Evolutionary conservation across 371 early-diverging fungal species (phyloP).

Genomic region (Mucor racemosus): DNA sequence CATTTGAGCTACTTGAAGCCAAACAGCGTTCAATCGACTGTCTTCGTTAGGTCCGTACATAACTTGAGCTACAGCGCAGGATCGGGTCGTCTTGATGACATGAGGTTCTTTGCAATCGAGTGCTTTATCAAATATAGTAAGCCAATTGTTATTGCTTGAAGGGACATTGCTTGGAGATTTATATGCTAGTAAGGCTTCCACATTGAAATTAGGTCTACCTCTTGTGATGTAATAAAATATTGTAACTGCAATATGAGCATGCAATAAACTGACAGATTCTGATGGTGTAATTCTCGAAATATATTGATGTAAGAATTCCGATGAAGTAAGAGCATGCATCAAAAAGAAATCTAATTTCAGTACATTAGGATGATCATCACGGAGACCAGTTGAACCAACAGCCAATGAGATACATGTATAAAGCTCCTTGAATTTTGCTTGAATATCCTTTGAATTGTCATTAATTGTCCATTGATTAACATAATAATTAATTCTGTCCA

Average conservation of each 20-base stretch:
- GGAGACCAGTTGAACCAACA: conserved; percentile 39
- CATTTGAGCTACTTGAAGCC: conserved; percentile 48
- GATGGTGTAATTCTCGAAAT: conserved; percentile 34
- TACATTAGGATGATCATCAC: conserved; percentile 29
- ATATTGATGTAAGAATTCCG: conserved; percentile 52
- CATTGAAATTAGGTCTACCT: conserved; percentile 50
- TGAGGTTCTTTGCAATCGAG: conserved; percentile 56
- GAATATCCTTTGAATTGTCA: conserved; percentile 35
- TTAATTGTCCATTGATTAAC: conserved; percentile 40
- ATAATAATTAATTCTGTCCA: conserved; percentile 35
- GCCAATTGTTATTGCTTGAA: conserved; percentile 50
- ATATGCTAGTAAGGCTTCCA: conserved; percentile 41
- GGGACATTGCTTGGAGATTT: conserved; percentile 9
- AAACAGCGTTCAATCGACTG: conserved; percentile 16
- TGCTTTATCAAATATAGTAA: conserved; percentile 45
- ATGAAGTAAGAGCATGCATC: conserved; percentile 62
- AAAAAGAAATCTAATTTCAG: conserved; percentile 50
- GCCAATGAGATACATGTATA: conserved; percentile 29
- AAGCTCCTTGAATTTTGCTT: conserved; percentile 42
- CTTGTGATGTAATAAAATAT: conserved; percentile 43
- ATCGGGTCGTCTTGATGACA: conserved; percentile 56
- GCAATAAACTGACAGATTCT: conserved; percentile 46
- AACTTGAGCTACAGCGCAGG: conserved; percentile 49
- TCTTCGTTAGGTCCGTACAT: conserved; percentile 38
- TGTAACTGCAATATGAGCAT: conserved; percentile 38